Evolutionary conservation across 495 filamentous ascomycete species (phyloP), one percentile per base, ranked within the genome.

Genomic region (Tuber microsphaerosporum): DNA sequence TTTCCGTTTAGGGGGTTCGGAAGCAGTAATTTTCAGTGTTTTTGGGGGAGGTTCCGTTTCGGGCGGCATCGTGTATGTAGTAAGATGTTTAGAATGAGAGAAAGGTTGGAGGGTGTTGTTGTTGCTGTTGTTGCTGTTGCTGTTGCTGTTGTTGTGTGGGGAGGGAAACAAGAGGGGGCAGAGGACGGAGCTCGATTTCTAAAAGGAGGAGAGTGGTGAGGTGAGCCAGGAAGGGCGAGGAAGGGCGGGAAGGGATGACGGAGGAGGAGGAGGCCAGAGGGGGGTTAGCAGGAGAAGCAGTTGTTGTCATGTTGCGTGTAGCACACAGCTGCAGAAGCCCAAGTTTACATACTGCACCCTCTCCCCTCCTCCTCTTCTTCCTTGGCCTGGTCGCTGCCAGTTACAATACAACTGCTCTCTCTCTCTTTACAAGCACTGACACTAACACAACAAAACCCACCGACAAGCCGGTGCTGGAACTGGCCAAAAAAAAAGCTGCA

Each of bases 181-280:
- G 75, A 74, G 76, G 46, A 76, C 70, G 73, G 45, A 83, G 70
- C 72, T 71, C 81, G 74, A 80, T 84, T 37, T 84, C 76, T 74
- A 82, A 81, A 51, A 80, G 83, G 83, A 79, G 78, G 80, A 80
- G 82, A 76, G 77, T 73, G 39, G 77, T 77, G 70, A 75, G 76
- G 70, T 26, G 56, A 65, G n/a, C 26, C 26, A 77, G 42, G 75
- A 75, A 70, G 73, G 19, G 65, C 72, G 71, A 42, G 65, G 77
- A 71, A 69, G 69, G 42, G n/a, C 42, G 70, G 22, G 76, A 44
- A 48, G 69, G 69, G 74, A 44, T 69, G 61, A 68, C 51, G 42
- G 65, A 34, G 69, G 45, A 41, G 17, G 74, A 65, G 70, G 75
- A 76, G 69, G 56, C 1, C n/a, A 83, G 79, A 81, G 82, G 82